phyloP scores from a whole-genome alignment of 192 early-diverging fungal genomes.

The Mortierella hygrophila region DNA sequence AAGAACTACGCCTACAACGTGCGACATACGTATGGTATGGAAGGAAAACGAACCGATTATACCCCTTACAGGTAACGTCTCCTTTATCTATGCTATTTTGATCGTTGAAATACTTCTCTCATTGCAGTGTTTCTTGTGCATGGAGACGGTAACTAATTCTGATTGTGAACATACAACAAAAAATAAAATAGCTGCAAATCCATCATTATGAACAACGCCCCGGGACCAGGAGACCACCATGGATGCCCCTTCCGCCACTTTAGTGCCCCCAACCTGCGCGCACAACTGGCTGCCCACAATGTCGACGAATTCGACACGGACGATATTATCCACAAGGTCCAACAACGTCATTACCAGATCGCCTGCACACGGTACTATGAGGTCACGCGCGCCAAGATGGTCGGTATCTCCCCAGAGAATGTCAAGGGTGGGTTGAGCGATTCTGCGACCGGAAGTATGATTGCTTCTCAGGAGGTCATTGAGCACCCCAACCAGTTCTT shows the following conservation, averaged over 20 bases:
- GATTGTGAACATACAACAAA: not conserved
- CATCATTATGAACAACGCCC: slow-evolving; percentile 86
- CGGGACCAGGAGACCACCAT: slow-evolving; percentile 88
- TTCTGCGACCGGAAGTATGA: slow-evolving; percentile 27
- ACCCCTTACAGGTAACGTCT: slow-evolving; percentile 71
- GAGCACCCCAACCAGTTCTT: slow-evolving; percentile 96
- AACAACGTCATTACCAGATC: slow-evolving; percentile 88
- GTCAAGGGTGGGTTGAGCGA: slow-evolving; percentile 28
- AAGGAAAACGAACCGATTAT: slow-evolving; percentile 89
- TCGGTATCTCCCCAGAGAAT: slow-evolving; percentile 27
- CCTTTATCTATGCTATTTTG: not conserved
- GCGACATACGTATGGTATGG: slow-evolving; percentile 95
- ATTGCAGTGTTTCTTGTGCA: not conserved
- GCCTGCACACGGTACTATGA: slow-evolving; percentile 95
- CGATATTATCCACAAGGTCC: slow-evolving; percentile 76
- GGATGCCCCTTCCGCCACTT: slow-evolving; percentile 97
- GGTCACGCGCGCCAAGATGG: slow-evolving; percentile 62
- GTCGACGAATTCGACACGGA: slow-evolving; percentile 71
- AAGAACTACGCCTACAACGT: slow-evolving; percentile 97
- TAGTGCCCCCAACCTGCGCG: slow-evolving; percentile 70
- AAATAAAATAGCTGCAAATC: slow-evolving; percentile 74
- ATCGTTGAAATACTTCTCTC: not conserved
- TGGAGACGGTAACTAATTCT: not conserved
- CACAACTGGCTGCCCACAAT: slow-evolving; percentile 68
- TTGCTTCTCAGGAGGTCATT: slow-evolving; percentile 72